These are phyloP conservation scores for Thermoascus crustaceus DNA, from an alignment of 2,329 filamentous ascomycete genomes.

Conservation along the genomic window DNA sequence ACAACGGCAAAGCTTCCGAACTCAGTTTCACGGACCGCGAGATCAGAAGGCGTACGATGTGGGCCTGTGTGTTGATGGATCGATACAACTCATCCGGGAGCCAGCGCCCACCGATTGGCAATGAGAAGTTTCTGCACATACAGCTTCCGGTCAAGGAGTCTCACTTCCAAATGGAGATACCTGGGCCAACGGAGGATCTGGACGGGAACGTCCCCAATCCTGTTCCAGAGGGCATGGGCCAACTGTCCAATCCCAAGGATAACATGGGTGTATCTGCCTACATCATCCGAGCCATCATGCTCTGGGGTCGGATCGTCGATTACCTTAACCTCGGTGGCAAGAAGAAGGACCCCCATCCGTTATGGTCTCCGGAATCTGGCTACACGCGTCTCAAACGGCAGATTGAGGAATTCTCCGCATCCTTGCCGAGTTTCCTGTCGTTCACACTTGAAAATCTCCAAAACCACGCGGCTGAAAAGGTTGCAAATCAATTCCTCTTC, in stretches of 20 bases:
- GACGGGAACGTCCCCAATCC: constrained; percentile 61
- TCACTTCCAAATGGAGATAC: constrained; percentile 84
- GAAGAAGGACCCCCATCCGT: constrained; percentile 63
- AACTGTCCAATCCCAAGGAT: constrained; percentile 57
- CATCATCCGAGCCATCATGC: constrained; percentile 71
- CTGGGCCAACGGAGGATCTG: constrained; percentile 75
- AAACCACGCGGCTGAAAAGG: constrained; percentile 72
- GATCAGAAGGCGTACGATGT: constrained; percentile 90
- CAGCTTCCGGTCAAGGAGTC: constrained; percentile 86
- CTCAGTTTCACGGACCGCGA: constrained; percentile 89
- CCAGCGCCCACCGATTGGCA: constrained; percentile 82
- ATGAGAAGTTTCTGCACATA: constrained; percentile 80
- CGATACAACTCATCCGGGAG: constrained; percentile 94
- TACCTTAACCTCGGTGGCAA: constrained; percentile 88
- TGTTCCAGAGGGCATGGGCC: constrained; percentile 54
- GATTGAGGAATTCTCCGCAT: constrained; percentile 59
- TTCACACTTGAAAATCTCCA: constrained; percentile 78
- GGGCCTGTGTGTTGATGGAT: constrained; percentile 97
- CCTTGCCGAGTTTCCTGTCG: constrained; percentile 61
- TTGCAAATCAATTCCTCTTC: constrained; percentile 87
- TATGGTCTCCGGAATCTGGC: constrained; percentile 75
- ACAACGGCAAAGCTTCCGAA: constrained; percentile 48
- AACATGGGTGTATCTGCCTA: constrained; percentile 96
- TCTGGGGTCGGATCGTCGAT: constrained; percentile 84
- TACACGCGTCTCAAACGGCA: constrained; percentile 64